Evolutionary conservation across 2,329 filamentous ascomycete genomes (phyloP).

Genomic region (Fusarium multiceps): DNA sequence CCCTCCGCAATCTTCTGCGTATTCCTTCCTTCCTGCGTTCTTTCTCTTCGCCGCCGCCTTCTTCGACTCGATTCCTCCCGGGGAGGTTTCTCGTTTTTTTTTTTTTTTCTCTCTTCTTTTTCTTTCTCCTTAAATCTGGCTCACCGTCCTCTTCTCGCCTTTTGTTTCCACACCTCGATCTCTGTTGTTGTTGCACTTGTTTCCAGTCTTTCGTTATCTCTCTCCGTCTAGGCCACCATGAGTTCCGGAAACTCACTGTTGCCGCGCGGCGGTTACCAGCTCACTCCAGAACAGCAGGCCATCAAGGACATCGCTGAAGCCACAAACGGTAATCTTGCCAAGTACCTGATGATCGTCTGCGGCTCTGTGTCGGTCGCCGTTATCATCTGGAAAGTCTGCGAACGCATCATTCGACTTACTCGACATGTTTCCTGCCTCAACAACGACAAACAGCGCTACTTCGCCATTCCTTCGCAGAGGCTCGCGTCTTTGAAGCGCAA

Average conservation of each 20-base stretch:
- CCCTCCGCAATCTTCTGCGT: not conserved
- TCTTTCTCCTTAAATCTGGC: not conserved
- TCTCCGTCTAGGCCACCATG: constrained; percentile 27
- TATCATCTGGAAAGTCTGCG: constrained; percentile 73
- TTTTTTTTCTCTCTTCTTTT: not conserved
- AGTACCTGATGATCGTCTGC: constrained; percentile 72
- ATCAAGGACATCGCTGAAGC: constrained; percentile 25
- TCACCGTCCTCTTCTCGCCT: not conserved
- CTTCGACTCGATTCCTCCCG: constrained; percentile 31
- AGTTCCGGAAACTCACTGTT: constrained; percentile 42
- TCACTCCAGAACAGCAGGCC: constrained; percentile 32
- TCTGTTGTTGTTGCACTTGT: constrained; percentile 9
- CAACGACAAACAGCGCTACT: constrained; percentile 85
- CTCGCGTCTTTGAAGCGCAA: constrained; percentile 77
- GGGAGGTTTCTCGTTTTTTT: constrained; percentile 24
- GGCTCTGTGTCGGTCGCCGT: constrained; percentile 71
- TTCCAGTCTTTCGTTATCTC: constrained; percentile 1
- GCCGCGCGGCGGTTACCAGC: constrained; percentile 26
- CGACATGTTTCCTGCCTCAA: constrained; percentile 79
- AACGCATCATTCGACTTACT: constrained; percentile 73
- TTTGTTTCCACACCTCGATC: constrained; percentile 14
- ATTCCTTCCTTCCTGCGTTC: constrained; percentile 12
- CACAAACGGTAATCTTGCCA: constrained; percentile 63
- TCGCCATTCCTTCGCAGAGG: constrained; percentile 66
- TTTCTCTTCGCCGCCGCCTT: constrained; percentile 18